Base-by-base conservation (phyloP, 1,139 yeast species). In the Scheffersomyces segobiensis region DNA sequence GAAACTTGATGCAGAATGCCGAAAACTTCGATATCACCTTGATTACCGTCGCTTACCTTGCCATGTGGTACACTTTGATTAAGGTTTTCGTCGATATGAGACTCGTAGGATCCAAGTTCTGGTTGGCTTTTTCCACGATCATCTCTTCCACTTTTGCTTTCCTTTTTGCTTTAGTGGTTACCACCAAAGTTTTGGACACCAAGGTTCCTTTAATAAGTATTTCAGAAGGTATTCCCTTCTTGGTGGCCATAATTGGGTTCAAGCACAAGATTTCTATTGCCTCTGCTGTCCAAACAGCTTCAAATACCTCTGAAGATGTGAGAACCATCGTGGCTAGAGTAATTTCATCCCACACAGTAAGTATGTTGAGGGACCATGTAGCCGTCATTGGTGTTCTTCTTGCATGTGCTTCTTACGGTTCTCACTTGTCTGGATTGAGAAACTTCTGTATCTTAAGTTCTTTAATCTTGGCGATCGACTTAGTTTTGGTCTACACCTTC, bases 171-270 rank as follows among this genome's bases (percentile, higher is more conserved):
- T 81, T 92, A 65, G 80, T 80, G n/a, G 85, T 88, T 62, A 82
- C 93, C 42, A 85, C 92, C 46, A 72, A 82, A 56, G 69, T 87
- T n/a, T 69, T 79, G 57, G 76, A 80, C 50, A 71, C 82, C 52
- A 82, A 81, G 55, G 89, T 95, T 48, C 87, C 97, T 6, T 80
- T 92, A 59, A 78, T 91, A 60, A 87, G 93, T 61, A 80, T 95
- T 65, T 86, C 95, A 56, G 98, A 95, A 78, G 98, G 98, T 14
- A 78, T 95, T 55, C 99, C 99, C 26, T 95, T 95, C 74, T 82
- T 95, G 67, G 97, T 93, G 21, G 95, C 97, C 26, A 88, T 93
- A 10, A 87, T 95, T 68, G 99, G 99, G 1, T 95, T 95, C 76
- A 93, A 93, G 69, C 92, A 91, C 72, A 93, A 95, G 69, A 85